Evolutionary conservation across 1,139 yeast species (phyloP).

Genomic region (Diutina rugosa): DNA sequence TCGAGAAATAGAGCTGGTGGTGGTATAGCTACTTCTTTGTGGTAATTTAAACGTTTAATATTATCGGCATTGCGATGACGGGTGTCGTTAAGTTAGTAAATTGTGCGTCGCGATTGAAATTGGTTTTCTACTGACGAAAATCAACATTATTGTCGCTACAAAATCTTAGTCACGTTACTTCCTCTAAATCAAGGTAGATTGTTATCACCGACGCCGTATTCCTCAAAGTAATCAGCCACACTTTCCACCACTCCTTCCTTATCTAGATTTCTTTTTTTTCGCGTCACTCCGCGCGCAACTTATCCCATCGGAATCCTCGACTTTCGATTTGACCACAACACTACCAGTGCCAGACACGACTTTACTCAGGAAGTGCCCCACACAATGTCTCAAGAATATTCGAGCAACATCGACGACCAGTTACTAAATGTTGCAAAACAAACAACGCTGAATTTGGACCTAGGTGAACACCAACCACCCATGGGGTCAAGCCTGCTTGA

Average conservation of each 20-base stretch:
- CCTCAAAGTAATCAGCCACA: not conserved
- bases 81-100: too few species aligned
- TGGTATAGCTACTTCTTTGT: too few species aligned
- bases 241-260: not conserved
- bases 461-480: not conserved
- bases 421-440: slow-evolving; percentile 1
- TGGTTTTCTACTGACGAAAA: too few species aligned
- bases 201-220: too few species aligned
- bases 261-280: not conserved
- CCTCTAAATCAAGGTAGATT: too few species aligned
- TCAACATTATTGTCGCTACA: too few species aligned
- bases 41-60: too few species aligned
- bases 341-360: slow-evolving; percentile 1
- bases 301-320: not conserved
- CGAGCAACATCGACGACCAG: slow-evolving; percentile 2
- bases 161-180: too few species aligned
- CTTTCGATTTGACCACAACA: not conserved
- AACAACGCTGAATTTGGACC: not conserved
- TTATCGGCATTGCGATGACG: too few species aligned
- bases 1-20: too few species aligned
- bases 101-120: too few species aligned
- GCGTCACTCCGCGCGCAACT: not conserved
- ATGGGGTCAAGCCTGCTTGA: not conserved
- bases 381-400: slow-evolving; percentile 1
- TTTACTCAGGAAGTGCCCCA: not conserved